Evolutionary conservation across 2,329 filamentous ascomycete species (phyloP).

Genomic region (Colletotrichum siamense): DNA sequence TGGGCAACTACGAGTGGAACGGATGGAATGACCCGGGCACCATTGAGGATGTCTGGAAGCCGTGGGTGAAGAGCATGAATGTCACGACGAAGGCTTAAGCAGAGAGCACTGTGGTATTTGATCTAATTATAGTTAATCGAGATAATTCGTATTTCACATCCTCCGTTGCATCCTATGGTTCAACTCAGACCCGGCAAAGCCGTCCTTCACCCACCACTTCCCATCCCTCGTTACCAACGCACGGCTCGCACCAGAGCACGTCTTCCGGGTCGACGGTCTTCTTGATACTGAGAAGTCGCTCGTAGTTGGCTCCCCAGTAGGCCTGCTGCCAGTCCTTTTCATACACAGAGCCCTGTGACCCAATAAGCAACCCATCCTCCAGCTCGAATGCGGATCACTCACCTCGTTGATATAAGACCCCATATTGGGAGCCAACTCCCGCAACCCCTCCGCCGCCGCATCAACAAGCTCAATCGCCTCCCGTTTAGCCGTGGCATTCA

Average conservation of each 20-base stretch:
- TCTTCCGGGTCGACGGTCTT: slow-evolving; percentile 7
- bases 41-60: slow-evolving; percentile 55
- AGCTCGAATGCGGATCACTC: neutral
- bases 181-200: neutral
- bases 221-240: slow-evolving; percentile 18
- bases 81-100: slow-evolving; percentile 38
- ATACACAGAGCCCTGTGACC: neutral
- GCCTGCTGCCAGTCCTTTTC: slow-evolving; percentile 19
- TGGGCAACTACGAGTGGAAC: slow-evolving; percentile 51
- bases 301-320: slow-evolving; percentile 21
- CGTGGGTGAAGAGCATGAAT: slow-evolving; percentile 51
- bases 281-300: slow-evolving; percentile 12
- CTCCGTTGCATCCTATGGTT: neutral
- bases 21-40: slow-evolving; percentile 51
- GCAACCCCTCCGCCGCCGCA: slow-evolving; percentile 36
- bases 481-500: slow-evolving; percentile 34
- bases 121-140: neutral
- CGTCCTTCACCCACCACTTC: neutral
- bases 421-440: slow-evolving; percentile 16
- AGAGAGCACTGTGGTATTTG: neutral
- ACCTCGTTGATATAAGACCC: slow-evolving; percentile 22
- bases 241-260: slow-evolving; percentile 15
- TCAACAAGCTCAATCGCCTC: slow-evolving; percentile 32
- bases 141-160: neutral
- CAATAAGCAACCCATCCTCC: neutral